These are phyloP conservation scores for Rubroboletus pulcherrimus DNA, from an alignment of 768 basidiomycete genomes.

Conservation along the genomic window DNA sequence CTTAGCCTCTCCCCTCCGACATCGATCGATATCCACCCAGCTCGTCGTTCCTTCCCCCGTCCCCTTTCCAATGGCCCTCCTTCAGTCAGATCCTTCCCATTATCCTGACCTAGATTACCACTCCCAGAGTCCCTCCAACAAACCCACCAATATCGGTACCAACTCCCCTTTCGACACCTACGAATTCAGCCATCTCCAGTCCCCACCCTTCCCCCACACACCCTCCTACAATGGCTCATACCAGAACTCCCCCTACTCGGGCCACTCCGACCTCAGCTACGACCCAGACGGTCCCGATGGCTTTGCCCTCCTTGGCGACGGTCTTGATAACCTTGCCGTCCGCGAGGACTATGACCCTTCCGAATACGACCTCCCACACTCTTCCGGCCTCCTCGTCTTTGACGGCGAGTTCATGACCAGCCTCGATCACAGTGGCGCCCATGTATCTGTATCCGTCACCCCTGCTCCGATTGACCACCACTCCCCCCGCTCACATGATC, in stretches of 20 bases:
- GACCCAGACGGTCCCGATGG: conserved; percentile 45
- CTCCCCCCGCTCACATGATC: conserved; percentile 50
- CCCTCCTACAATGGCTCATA: conserved; percentile 64
- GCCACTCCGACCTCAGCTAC: conserved; percentile 61
- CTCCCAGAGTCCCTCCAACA: conserved; percentile 26
- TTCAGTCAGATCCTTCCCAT: conserved; percentile 19
- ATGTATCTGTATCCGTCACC: conserved; percentile 39
- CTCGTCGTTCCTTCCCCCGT: background rate
- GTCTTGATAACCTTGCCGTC: conserved; percentile 34
- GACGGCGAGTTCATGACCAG: conserved; percentile 44
- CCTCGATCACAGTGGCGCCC: conserved; percentile 27
- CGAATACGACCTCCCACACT: conserved; percentile 63
- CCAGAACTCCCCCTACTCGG: conserved; percentile 68
- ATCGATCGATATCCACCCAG: conserved; percentile 4
- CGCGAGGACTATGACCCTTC: conserved; percentile 65
- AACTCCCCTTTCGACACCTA: conserved; percentile 38
- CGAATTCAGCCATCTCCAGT: conserved; percentile 35
- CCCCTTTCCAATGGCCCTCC: conserved; percentile 24
- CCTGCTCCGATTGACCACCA: conserved; percentile 34
- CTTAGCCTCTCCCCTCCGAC: conserved; percentile 2
- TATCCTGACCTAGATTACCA: conserved; percentile 28
- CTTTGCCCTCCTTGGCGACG: conserved; percentile 49
- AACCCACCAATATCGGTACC: conserved; percentile 22
- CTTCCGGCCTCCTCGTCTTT: conserved; percentile 54
- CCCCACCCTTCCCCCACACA: conserved; percentile 44